Evolutionary conservation across 1,139 yeast genomes (phyloP).

Genomic region (Ashbya aceris): DNA sequence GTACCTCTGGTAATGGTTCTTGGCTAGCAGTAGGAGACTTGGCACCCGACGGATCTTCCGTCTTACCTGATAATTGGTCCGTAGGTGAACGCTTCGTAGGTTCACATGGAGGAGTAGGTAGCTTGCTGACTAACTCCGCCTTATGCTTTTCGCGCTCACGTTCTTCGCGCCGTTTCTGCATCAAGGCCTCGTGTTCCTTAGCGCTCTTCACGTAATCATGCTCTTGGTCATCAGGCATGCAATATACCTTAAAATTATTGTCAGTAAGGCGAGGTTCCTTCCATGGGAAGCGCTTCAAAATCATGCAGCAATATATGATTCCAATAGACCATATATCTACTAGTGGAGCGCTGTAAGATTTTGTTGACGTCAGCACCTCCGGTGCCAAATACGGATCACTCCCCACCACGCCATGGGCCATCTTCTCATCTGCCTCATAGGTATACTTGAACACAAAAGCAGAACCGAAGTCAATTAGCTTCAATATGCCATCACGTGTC

Average conservation of each 20-base stretch:
- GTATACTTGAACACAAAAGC: slow-evolving; percentile 94
- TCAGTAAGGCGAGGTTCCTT: slow-evolving; percentile 85
- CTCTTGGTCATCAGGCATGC: slow-evolving; percentile 35
- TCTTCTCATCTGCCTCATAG: slow-evolving; percentile 65
- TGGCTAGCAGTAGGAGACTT: neutral
- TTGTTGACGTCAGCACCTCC: slow-evolving; percentile 63
- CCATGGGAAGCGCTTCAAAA: slow-evolving; percentile 93
- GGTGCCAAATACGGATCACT: slow-evolving; percentile 98
- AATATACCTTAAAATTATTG: slow-evolving; percentile 63
- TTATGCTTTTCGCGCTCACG: slow-evolving; percentile 9
- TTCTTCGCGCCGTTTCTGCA: slow-evolving; percentile 26
- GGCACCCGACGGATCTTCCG: neutral
- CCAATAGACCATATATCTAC: slow-evolving; percentile 96
- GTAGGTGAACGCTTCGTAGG: neutral
- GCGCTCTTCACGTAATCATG: slow-evolving; percentile 42
- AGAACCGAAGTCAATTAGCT: slow-evolving; percentile 91
- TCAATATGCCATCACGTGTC: slow-evolving; percentile 74
- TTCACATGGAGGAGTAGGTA: neutral
- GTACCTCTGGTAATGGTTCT: neutral
- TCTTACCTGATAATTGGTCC: neutral
- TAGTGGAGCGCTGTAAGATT: slow-evolving; percentile 81
- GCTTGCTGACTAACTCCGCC: slow-evolving; percentile 4
- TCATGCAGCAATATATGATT: slow-evolving; percentile 92
- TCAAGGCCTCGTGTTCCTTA: slow-evolving; percentile 36
- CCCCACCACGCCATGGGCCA: slow-evolving; percentile 91